Evolutionary conservation across 148 eudicot genomes (phyloP).

Genomic region (Rhododendron simsii): DNA sequence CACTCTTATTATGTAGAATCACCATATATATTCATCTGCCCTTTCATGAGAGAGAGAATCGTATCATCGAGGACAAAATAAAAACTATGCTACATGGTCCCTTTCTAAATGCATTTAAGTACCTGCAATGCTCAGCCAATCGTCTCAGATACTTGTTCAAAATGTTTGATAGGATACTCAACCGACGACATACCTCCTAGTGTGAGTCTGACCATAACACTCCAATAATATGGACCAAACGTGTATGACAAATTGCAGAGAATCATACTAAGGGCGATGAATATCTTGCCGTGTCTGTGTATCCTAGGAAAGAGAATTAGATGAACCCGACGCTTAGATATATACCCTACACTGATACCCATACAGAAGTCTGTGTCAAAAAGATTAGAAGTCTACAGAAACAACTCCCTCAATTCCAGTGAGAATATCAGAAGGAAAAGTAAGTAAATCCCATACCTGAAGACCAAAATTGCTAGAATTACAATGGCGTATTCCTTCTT

Average conservation of each 20-base stretch:
- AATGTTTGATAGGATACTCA: not conserved
- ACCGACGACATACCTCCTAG: not conserved
- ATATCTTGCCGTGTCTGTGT: not conserved
- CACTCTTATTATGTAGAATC: not conserved
- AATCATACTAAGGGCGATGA: not conserved
- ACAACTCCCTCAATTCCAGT: not conserved
- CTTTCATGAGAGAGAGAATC: not conserved
- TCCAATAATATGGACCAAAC: not conserved
- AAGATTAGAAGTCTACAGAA: not conserved
- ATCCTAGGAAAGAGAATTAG: not conserved
- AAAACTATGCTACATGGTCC: not conserved
- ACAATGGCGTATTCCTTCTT: conserved; percentile 64
- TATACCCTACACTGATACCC: not conserved
- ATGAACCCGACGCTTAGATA: not conserved
- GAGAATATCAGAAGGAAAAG: not conserved
- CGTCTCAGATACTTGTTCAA: not conserved
- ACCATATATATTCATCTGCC: not conserved
- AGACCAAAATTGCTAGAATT: conserved; percentile 67
- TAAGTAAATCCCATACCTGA: conserved; percentile 33
- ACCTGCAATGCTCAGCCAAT: not conserved
- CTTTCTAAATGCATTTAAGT: not conserved
- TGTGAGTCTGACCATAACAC: not conserved
- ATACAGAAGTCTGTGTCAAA: not conserved
- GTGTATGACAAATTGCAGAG: not conserved
- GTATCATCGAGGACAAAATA: not conserved